Evolutionary conservation across 2,329 filamentous ascomycete genomes (phyloP).

Genomic region (Amesomyces nigricolor): DNA sequence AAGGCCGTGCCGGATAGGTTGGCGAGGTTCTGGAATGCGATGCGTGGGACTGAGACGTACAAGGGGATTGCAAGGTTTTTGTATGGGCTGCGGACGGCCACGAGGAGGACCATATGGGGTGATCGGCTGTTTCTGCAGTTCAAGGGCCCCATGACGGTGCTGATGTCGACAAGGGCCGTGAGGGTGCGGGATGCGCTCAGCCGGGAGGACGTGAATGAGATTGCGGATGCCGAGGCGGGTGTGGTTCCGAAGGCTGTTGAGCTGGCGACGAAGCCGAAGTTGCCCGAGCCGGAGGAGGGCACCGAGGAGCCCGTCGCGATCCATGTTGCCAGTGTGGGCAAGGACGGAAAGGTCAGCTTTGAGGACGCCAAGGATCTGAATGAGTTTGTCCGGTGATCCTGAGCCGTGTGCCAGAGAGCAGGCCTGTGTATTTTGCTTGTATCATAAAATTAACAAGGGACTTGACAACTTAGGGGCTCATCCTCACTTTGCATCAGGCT

Average conservation of each 20-base stretch:
- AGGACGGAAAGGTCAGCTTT: constrained; percentile 62
- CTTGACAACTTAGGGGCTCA: background rate
- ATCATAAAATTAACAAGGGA: constrained; percentile 2
- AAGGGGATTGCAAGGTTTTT: constrained; percentile 59
- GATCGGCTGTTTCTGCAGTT: constrained; percentile 91
- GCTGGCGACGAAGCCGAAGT: constrained; percentile 36
- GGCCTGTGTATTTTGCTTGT: constrained; percentile 10
- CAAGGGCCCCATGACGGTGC: constrained; percentile 74
- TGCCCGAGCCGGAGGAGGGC: constrained; percentile 21
- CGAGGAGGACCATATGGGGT: constrained; percentile 82
- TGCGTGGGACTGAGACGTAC: constrained; percentile 69
- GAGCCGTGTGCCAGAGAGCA: background rate
- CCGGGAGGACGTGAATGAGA: constrained; percentile 77
- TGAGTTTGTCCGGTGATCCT: constrained; percentile 44
- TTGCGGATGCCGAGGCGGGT: constrained; percentile 76
- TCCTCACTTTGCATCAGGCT: background rate
- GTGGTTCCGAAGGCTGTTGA: constrained; percentile 56
- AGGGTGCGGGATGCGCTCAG: constrained; percentile 73
- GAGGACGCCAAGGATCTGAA: constrained; percentile 54
- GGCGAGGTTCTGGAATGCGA: constrained; percentile 64
- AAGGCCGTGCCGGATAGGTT: constrained; percentile 54
- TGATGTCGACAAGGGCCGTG: constrained; percentile 82
- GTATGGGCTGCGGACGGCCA: constrained; percentile 67
- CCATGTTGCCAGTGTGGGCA: constrained; percentile 50
- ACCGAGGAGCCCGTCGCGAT: constrained; percentile 38